Evolutionary conservation across 176 grass and related monocot genomes (phyloP), one percentile per base, ranked within the genome.

Genomic region (Oryza coarctata): DNA sequence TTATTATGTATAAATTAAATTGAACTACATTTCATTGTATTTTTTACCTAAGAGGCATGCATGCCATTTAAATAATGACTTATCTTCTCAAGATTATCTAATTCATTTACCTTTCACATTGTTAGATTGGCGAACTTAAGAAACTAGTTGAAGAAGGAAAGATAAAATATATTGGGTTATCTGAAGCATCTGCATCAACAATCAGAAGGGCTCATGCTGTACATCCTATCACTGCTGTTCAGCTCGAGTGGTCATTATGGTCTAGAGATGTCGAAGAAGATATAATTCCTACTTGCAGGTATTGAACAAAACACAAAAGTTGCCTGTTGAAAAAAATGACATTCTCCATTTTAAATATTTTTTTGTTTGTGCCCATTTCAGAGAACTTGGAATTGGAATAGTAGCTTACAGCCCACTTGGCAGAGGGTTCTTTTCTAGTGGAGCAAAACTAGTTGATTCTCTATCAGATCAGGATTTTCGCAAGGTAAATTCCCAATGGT

Each of bases 401-500:
- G 90, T 95, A 30, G 90, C 86, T 60, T 95, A 95, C 28, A 88
- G 90, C 68, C 93, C 90, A 43, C 74, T 94, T 9, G 92, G 92
- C 8, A 80, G 84, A 70, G 92, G 92, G 3, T 94, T 94, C 36
- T 80, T 95, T 7, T 89, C 84, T 29, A 57, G 33, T 47, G 89
- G 93, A 40, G 18, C 89, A 25, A 89, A 91, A 63, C 30, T 94
- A 18, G 26, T 87, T 57, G 76, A 86, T 13, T 70, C 40, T 31
- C 70, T 91, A 20, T 73, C 89, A 23, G 81, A 89, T 4, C 70
- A 89, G 50, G 92, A 92, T 29, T 70, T 80, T 11, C 78, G 92
- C 12, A 94, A 92, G 89, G 86, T 91, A 26, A 78, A 74, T 68
- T 63, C 60, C 7, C 55, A n/a, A 47, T 76, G 12, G 26, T 3